Evolutionary conservation across 2,329 filamentous ascomycete species (phyloP), one percentile per base, ranked within the genome.

Genomic region (Diaporthe sp.): DNA sequence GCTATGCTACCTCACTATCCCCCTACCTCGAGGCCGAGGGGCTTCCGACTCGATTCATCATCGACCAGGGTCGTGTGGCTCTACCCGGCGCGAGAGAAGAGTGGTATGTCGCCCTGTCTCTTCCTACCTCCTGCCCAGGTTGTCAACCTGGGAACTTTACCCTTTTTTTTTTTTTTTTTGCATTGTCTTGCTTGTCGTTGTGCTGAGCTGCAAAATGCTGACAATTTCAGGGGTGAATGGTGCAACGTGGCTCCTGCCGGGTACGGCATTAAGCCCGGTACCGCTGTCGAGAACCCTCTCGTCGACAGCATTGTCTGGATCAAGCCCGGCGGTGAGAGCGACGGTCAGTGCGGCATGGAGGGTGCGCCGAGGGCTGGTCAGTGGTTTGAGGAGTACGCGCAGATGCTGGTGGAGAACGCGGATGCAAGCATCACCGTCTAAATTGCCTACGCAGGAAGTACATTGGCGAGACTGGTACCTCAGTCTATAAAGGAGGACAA

Each of bases 301-400:
- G 80, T 87, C 4, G 86, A 87, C 77, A 83, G 82, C 73, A 82
- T 87, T 60, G 85, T 87, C 19, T 87, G 85, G 85, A 82, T 85
- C 68, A 87, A 87, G 82, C 85, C 85, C 0, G 85, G 84, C 15
- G 86, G 86, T 15, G 86, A 87, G 81, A 84, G 82, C 62, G 85
- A 87, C 73, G 86, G 86, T 6, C 72, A 81, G 71, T 86, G 85
- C 76, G 85, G 85, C 0, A 77, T 83, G 67, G 60, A n/a, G 46
- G 82, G 82, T 3, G 85, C 86, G 1, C 83, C 86, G 1, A 76
- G 71, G 25, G 85, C 86, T 0, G 86, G 86, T 3, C 75, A 75
- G 5, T 87, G 86, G 86, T 86, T 86, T 75, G 81, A 85, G 22
- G 83, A 84, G 76, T 87, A 86, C 77, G 83, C 80, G 6, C 80